These are phyloP conservation scores for Catharanthus roseus DNA, from an alignment of 257 asterid genomes.

Conservation along the genomic window DNA sequence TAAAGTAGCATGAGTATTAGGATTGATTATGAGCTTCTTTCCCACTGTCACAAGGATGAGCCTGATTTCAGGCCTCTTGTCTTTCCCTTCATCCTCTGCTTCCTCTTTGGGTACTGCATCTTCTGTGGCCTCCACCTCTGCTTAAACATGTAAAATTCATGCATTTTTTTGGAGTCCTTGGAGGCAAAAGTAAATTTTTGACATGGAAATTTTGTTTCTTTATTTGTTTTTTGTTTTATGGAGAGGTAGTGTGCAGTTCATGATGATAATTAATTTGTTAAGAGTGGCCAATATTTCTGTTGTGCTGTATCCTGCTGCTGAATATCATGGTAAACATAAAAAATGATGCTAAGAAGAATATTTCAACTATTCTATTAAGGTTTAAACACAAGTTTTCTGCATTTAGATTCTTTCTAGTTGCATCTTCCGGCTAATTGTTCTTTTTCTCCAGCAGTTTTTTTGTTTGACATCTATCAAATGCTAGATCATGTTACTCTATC, in stretches of 20 bases:
- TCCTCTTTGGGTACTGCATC: constrained; percentile 31
- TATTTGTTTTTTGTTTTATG: background rate
- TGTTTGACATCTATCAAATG: background rate
- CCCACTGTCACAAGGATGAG: constrained; percentile 47
- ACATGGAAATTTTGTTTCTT: too few relatives aligned
- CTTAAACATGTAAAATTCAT: constrained; percentile 22
- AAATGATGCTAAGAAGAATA: background rate
- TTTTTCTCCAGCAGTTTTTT: background rate
- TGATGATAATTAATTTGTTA: background rate
- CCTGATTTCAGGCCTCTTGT: constrained; percentile 29
- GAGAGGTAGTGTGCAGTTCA: background rate
- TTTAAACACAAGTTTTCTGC: background rate
- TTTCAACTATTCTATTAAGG: background rate
- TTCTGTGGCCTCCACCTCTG: constrained; percentile 40
- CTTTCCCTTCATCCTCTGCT: constrained; percentile 30
- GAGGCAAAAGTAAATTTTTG: too few relatives aligned
- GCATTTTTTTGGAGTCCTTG: too few relatives aligned
- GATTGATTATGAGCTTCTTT: constrained; percentile 61
- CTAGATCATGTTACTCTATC: background rate
- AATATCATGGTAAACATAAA: background rate
- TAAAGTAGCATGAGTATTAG: constrained; percentile 74
- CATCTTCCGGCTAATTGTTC: background rate
- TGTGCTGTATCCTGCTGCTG: background rate
- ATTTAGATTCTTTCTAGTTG: background rate
- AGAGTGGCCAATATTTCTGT: background rate